These are phyloP conservation scores for Penicillium janthinellum DNA, from an alignment of 2,329 filamentous ascomycete species.

Conservation along the genomic window DNA sequence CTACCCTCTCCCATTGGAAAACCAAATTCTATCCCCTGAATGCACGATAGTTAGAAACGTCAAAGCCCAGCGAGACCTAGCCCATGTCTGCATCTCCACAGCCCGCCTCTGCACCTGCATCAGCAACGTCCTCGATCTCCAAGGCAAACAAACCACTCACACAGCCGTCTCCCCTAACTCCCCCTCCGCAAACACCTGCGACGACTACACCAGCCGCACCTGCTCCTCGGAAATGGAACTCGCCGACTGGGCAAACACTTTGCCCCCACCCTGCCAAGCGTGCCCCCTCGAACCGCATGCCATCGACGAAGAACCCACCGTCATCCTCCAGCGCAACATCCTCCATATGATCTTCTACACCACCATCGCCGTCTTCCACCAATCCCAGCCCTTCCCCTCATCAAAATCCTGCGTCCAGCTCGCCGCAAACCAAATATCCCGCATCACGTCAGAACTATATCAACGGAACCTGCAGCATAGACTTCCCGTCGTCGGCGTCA, in stretches of 20 bases:
- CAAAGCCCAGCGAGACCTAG: slow-evolving; percentile 11
- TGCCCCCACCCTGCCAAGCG: slow-evolving; percentile 16
- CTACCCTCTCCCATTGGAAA: slow-evolving; percentile 1
- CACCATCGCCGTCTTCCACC: slow-evolving; percentile 21
- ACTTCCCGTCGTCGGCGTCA: slow-evolving; percentile 17
- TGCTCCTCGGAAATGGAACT: slow-evolving; percentile 14
- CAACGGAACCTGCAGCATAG: slow-evolving; percentile 12
- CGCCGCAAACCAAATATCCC: slow-evolving; percentile 17
- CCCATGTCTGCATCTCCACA: slow-evolving; percentile 14
- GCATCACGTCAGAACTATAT: slow-evolving; percentile 15
- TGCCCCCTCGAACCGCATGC: slow-evolving; percentile 2
- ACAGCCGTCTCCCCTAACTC: slow-evolving; percentile 2
- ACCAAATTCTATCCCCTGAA: neutral
- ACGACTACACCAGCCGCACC: slow-evolving; percentile 6
- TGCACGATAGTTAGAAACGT: slow-evolving; percentile 1
- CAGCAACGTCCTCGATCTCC: slow-evolving; percentile 15
- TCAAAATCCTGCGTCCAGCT: slow-evolving; percentile 21
- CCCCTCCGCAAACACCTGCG: neutral
- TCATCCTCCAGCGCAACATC: slow-evolving; percentile 16
- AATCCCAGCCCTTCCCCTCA: slow-evolving; percentile 17
- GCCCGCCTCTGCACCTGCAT: slow-evolving; percentile 16
- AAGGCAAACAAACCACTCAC: slow-evolving; percentile 9
- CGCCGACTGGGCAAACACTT: slow-evolving; percentile 18
- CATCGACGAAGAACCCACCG: slow-evolving; percentile 7
- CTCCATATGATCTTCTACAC: slow-evolving; percentile 23